Percentiles rank a stretch among this genome's conserved stretches.
Evolutionary conservation across 805 yeast genomes (phyloP).

Genomic region (Suhomyces pyralidae): DNA sequence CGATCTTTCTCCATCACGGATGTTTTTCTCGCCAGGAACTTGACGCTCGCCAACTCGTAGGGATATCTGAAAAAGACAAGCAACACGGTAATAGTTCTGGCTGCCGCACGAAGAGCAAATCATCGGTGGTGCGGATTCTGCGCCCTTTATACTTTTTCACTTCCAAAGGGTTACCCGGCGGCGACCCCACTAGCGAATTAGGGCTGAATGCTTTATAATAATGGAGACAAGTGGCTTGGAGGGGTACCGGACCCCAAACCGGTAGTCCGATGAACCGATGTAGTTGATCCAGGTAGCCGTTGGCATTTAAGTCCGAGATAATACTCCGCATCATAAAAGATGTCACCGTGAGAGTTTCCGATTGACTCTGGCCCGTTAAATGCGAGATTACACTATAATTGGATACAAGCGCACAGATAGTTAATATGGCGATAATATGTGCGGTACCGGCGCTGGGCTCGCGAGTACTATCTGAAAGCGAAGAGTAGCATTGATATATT

Average conservation of each 20-base stretch:
- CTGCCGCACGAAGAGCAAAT: constrained; percentile 43
- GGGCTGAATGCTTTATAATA: not conserved
- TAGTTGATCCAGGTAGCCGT: not conserved
- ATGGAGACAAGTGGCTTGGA: not conserved
- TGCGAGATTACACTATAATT: not conserved
- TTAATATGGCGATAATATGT: not conserved
- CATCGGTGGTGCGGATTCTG: not conserved
- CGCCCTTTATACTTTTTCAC: constrained; percentile 1
- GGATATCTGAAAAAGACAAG: constrained; percentile 46
- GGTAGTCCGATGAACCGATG: not conserved
- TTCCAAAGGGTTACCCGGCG: constrained; percentile 10
- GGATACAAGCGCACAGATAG: not conserved
- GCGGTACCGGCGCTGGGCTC: not conserved
- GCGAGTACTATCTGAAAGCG: not conserved
- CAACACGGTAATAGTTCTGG: constrained; percentile 52
- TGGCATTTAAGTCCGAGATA: not conserved
- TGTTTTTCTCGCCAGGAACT: constrained; percentile 46
- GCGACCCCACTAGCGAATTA: not conserved
- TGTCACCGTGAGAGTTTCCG: not conserved
- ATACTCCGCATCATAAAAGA: not conserved
- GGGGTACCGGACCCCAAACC: not conserved
- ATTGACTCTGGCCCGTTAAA: not conserved
- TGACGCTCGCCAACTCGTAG: constrained; percentile 51
- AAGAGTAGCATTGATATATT: not conserved
- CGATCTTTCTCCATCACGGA: constrained; percentile 36